phyloP scores from a whole-genome alignment of 2,329 filamentous ascomycete species.

The Aspergillus brasiliensis region DNA sequence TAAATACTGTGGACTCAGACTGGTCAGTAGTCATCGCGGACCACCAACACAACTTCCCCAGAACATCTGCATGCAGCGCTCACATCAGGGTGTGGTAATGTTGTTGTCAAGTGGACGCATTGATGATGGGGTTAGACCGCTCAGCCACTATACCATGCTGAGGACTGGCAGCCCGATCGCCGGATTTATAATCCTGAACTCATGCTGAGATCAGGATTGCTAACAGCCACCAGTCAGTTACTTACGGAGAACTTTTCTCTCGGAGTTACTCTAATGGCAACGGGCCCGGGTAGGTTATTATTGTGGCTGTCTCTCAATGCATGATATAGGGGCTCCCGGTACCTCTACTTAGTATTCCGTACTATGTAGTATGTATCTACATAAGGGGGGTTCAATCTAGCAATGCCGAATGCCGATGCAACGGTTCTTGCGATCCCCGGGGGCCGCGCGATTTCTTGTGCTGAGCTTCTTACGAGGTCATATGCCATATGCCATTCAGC shows the following conservation, averaged over 20 bases:
- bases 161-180: not conserved
- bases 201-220: not conserved
- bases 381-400: not conserved
- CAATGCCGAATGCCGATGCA: slow-evolving; percentile 1
- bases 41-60: not conserved
- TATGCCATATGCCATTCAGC: not conserved
- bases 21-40: too few relatives aligned
- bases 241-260: not conserved
- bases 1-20: too few relatives aligned
- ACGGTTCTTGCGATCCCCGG: not conserved
- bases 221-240: not conserved
- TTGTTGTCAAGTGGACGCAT: not conserved
- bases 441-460: not conserved
- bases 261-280: not conserved
- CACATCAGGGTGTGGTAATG: slow-evolving; percentile 7
- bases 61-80: slow-evolving; percentile 1
- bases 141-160: not conserved
- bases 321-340: not conserved
- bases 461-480: not conserved
- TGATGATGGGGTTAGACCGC: not conserved
- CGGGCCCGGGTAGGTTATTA: not conserved
- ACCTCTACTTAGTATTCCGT: not conserved
- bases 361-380: not conserved
- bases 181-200: not conserved
- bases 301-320: too few relatives aligned